These are phyloP conservation scores for Lathyrus oleraceus DNA, from an alignment of 306 rosid species.

Conservation along the genomic window DNA sequence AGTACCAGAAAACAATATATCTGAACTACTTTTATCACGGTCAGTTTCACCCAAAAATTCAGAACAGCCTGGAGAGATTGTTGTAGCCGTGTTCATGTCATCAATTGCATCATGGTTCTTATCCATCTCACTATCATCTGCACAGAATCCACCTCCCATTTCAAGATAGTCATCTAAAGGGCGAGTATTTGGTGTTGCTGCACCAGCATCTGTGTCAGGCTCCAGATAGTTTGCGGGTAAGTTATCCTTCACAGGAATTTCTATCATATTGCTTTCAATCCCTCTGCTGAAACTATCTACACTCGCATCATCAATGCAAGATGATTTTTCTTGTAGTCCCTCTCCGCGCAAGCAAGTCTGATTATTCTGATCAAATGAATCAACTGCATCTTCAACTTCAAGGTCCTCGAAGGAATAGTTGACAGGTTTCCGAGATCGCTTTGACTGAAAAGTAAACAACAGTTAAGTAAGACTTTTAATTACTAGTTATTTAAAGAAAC, in stretches of 20 bases:
- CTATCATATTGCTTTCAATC: slow-evolving; percentile 24
- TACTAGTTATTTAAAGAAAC: neutral
- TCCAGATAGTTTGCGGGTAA: slow-evolving; percentile 37
- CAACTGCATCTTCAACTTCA: slow-evolving; percentile 49
- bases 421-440: slow-evolving; percentile 61
- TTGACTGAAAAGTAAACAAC: slow-evolving; percentile 54
- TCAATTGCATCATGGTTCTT: slow-evolving; percentile 34
- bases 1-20: slow-evolving; percentile 24
- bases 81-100: slow-evolving; percentile 24
- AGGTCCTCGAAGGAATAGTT: slow-evolving; percentile 48
- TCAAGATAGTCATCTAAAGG: slow-evolving; percentile 44
- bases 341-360: slow-evolving; percentile 36
- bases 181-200: slow-evolving; percentile 10
- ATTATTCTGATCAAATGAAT: slow-evolving; percentile 39
- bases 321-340: slow-evolving; percentile 32
- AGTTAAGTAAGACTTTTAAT: slow-evolving; percentile 20
- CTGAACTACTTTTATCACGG: slow-evolving; percentile 29
- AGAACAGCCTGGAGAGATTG: slow-evolving; percentile 33
- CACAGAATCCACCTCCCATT: slow-evolving; percentile 69
- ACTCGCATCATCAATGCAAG: slow-evolving; percentile 12
- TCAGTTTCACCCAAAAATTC: slow-evolving; percentile 33
- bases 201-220: slow-evolving; percentile 43
- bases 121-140: slow-evolving; percentile 46
- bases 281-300: slow-evolving; percentile 37
- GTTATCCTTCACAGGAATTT: slow-evolving; percentile 33